These are phyloP conservation scores for Yamadazyma oceani DNA, from an alignment of 1,139 yeast genomes.

Conservation along the genomic window DNA sequence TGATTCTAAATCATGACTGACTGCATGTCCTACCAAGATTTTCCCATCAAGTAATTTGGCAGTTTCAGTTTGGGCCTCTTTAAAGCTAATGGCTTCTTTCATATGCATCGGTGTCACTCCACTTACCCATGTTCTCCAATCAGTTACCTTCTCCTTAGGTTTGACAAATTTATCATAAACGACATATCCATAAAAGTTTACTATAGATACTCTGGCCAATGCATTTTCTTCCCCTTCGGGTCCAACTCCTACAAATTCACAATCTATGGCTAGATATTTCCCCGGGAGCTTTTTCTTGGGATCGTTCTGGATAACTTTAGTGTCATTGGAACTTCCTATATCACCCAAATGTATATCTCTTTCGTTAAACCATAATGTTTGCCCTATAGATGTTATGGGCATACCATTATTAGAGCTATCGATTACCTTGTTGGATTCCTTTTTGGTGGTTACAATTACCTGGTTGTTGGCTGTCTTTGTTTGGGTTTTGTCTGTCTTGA, in stretches of 20 bases:
- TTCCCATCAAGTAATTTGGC: slow-evolving; percentile 49
- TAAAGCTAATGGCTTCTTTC: slow-evolving; percentile 63
- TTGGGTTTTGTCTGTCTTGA: slow-evolving; percentile 1
- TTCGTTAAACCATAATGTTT: slow-evolving; percentile 32
- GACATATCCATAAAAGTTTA: slow-evolving; percentile 74
- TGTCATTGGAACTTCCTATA: slow-evolving; percentile 8
- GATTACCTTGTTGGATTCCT: neutral
- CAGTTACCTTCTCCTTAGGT: slow-evolving; percentile 76
- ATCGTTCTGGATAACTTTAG: slow-evolving; percentile 12
- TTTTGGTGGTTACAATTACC: slow-evolving; percentile 3
- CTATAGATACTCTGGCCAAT: slow-evolving; percentile 83
- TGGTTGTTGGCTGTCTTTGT: slow-evolving; percentile 2
- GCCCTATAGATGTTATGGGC: slow-evolving; percentile 20
- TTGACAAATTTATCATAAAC: slow-evolving; percentile 72
- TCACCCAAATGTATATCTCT: slow-evolving; percentile 21
- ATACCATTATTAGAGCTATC: neutral
- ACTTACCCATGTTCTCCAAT: slow-evolving; percentile 95
- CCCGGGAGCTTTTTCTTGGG: slow-evolving; percentile 51
- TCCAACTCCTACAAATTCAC: slow-evolving; percentile 94
- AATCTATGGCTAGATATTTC: slow-evolving; percentile 78
- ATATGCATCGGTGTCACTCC: slow-evolving; percentile 75
- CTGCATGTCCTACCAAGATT: slow-evolving; percentile 81
- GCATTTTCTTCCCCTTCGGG: slow-evolving; percentile 67
- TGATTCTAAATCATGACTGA: slow-evolving; percentile 73
- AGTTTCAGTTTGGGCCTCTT: slow-evolving; percentile 63